These are phyloP conservation scores for Schwanniomyces pseudopolymorphus DNA, from an alignment of 805 yeast species.

Conservation along the genomic window DNA sequence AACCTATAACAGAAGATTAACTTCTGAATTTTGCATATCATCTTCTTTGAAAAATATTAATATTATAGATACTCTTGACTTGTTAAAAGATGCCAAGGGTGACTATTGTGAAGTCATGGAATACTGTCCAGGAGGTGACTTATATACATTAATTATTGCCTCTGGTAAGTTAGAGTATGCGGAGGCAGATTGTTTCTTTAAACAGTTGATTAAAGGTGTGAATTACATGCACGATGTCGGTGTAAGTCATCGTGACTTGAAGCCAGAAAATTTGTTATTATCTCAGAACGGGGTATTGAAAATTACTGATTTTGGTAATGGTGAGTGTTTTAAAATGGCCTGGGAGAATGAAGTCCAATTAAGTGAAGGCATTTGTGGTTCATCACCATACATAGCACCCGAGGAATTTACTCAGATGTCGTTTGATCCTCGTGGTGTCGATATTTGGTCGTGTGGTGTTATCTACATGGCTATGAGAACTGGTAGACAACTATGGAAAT, in stretches of 20 bases:
- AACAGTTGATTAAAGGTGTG: conserved; percentile 81
- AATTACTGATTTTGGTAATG: conserved; percentile 86
- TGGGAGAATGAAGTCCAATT: conserved; percentile 75
- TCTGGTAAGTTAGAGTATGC: conserved; percentile 76
- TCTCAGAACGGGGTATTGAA: conserved; percentile 73
- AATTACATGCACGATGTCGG: conserved; percentile 89
- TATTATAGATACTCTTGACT: conserved; percentile 73
- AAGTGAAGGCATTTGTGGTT: conserved; percentile 79
- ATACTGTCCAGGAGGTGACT: conserved; percentile 79
- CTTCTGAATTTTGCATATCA: conserved; percentile 81
- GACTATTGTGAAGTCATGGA: conserved; percentile 87
- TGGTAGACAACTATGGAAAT: conserved; percentile 89
- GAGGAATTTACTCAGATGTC: conserved; percentile 67
- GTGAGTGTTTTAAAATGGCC: conserved; percentile 80
- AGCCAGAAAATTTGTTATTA: conserved; percentile 79
- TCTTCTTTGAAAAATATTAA: conserved; percentile 76
- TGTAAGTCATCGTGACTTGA: conserved; percentile 84
- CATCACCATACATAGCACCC: conserved; percentile 89
- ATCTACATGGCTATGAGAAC: conserved; percentile 93
- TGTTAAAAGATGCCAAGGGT: conserved; percentile 77
- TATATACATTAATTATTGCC: conserved; percentile 70
- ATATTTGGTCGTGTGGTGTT: conserved; percentile 92
- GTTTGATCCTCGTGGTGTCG: conserved; percentile 81
- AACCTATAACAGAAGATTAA: conserved; percentile 68
- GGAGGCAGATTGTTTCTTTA: conserved; percentile 89